Evolutionary conservation across 2,329 filamentous ascomycete genomes (phyloP), one percentile per base, ranked within the genome.

Genomic region (Phialophora chinensis): DNA sequence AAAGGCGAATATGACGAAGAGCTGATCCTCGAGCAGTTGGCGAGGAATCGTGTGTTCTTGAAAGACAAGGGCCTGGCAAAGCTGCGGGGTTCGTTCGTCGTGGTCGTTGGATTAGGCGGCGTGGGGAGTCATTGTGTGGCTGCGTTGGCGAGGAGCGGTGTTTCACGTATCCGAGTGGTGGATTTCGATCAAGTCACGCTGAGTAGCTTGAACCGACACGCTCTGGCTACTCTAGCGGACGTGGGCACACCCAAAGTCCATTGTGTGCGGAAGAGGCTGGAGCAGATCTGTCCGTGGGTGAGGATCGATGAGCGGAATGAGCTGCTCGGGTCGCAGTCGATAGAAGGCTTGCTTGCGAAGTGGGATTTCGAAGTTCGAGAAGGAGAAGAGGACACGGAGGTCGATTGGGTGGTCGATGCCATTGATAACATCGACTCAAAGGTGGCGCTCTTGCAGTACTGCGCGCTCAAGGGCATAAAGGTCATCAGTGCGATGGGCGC

Each of bases 351-450:
- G 69, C 81, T 99, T 50, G 87, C 81, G 0, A 82, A 87, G 0
- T 93, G 92, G 88, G 79, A 82, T 12, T 71, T 77, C 69, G 31
- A 81, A 80, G 50, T 82, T 79, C 4, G 87, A 83, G 17, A 86
- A 85, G 75, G 77, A 33, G 74, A 75, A 6, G 75, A 78, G 20
- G 74, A 75, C 38, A 76, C 74, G 55, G 84, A 84, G 73, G 93
- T 93, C 1, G 90, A 94, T 73, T 99, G 90, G 74, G 88, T 99
- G n/a, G 87, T 99, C 42, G 95, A 99, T 79, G 96, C 94, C 25
- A 99, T 99, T 72, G 95, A 99, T 79, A 98, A 99, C 76, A 98
- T 99, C 69, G 92, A 97, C 60, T 96, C 92, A 62, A 99, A 99
- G 81, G 94, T 99, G 2, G 90, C 90, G 20, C 82, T 99, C 62